Base-by-base conservation (phyloP, 768 basidiomycete genomes). In the Phylloporus sp. region DNA sequence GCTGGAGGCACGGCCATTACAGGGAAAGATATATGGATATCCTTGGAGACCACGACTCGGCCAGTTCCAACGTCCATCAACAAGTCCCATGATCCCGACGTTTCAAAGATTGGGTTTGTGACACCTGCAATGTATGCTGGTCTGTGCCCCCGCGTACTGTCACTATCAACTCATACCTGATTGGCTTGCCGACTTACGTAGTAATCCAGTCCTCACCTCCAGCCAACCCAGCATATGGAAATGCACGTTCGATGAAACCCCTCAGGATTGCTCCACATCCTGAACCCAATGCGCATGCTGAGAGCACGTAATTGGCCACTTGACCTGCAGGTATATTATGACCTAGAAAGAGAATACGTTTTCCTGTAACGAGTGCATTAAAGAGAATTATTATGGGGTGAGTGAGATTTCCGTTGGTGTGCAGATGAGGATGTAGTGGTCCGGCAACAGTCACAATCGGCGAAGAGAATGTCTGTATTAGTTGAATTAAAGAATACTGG, bases 101-200 rank as follows among this genome's bases (percentile, higher is more conserved):
- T 76, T 62, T 95, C 92, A 70, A 97, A 97, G 41, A 97, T 93
- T 2, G 95, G 97, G 62, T 99, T 99, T 1, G 91, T 95, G 3
- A 98, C 95, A 1, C 97, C 97, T 10, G 95, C 97, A 47, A 99
- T 94, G 64, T 86, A 99, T 12, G 91, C 95, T 5, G 89, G 85
- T 34, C 92, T 93, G 57, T 34, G 31, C 5, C 45, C 15, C n/a
- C 41, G 56, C 9, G 32, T 31, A 35, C 42, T 38, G 53, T 51
- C 23, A 61, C 47, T 27, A 35, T 51, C n/a, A 11, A 49, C 40
- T 26, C 38, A 6, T 2, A 11, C 28, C 18, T 11, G 31, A 44
- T 16, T 13, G 18, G 42, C 24, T 8, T 22, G 13, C 23, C 24
- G 39, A 77, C 87, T 72, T 73, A 93, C 91, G 86, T 85, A 8